Evolutionary conservation across 805 yeast genomes (phyloP).

Genomic region (Diddensiella caesifluorescens): DNA sequence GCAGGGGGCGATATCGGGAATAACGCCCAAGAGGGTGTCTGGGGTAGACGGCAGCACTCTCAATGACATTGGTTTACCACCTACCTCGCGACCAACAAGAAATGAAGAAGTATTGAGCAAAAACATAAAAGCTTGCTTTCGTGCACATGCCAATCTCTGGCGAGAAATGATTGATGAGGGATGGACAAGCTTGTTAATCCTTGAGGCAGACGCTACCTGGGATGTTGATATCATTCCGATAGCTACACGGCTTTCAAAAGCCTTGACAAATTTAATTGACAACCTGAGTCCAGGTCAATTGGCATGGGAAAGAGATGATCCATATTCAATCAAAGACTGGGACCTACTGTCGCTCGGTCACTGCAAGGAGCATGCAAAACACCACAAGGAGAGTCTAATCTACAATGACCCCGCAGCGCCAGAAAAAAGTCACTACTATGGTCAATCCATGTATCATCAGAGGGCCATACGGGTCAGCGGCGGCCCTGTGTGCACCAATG

Average conservation of each 20-base stretch:
- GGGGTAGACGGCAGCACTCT: slow-evolving; percentile 5
- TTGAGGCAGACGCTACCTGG: slow-evolving; percentile 18
- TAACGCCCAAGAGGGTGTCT: slow-evolving; percentile 3
- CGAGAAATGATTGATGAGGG: slow-evolving; percentile 12
- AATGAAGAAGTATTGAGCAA: too few relatives aligned
- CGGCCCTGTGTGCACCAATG: slow-evolving; percentile 7
- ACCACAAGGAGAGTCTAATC: not conserved
- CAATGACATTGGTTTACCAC: slow-evolving; percentile 8
- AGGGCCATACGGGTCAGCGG: slow-evolving; percentile 5
- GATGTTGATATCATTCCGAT: slow-evolving; percentile 10
- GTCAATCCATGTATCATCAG: not conserved
- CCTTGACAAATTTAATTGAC: not conserved
- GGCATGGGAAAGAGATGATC: slow-evolving; percentile 9
- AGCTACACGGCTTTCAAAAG: not conserved
- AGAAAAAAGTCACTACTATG: not conserved
- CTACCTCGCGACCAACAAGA: too few relatives aligned
- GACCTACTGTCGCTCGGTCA: slow-evolving; percentile 11
- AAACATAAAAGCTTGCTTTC: slow-evolving; percentile 7
- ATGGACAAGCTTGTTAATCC: slow-evolving; percentile 13
- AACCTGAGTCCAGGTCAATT: not conserved
- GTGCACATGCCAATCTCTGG: slow-evolving; percentile 19
- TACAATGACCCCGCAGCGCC: slow-evolving; percentile 12
- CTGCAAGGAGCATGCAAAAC: slow-evolving; percentile 5
- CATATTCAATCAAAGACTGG: slow-evolving; percentile 11
- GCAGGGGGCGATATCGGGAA: slow-evolving; percentile 11